Evolutionary conservation across 164 flowering plant genomes (phyloP).

Genomic region (Stephania japonica): DNA sequence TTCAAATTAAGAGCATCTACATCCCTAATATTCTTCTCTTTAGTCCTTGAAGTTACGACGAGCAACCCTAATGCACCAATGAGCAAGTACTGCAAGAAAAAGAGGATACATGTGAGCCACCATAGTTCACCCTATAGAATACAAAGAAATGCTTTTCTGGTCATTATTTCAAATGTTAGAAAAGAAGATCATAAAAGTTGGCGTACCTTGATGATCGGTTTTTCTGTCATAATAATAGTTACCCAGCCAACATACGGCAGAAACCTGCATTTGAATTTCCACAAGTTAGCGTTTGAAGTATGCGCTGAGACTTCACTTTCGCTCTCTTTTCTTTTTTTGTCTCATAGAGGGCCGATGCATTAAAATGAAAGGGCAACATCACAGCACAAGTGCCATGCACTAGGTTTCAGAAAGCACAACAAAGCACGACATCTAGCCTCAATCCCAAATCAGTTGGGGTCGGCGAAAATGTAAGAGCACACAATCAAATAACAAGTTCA

Average conservation of each 20-base stretch:
- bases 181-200: neutral
- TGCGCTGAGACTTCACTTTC: too few relatives aligned
- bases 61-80: slow-evolving; percentile 13
- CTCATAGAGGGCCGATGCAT: too few relatives aligned
- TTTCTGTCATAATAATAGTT: slow-evolving; percentile 14
- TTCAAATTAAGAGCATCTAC: neutral
- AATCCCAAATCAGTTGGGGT: too few relatives aligned
- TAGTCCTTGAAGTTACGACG: slow-evolving; percentile 14
- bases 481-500: too few relatives aligned
- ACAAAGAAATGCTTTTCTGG: neutral
- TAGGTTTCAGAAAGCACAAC: neutral
- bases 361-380: neutral
- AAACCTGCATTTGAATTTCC: slow-evolving; percentile 7
- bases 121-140: neutral
- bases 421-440: too few relatives aligned
- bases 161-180: neutral
- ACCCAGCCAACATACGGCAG: slow-evolving; percentile 14
- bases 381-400: neutral
- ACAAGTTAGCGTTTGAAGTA: neutral
- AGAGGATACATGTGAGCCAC: neutral
- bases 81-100: slow-evolving; percentile 12
- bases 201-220: slow-evolving; percentile 13
- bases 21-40: neutral
- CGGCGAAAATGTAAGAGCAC: too few relatives aligned
- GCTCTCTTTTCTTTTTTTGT: too few relatives aligned